These are phyloP conservation scores for Sodiomyces alkalinus DNA, from an alignment of 2,329 filamentous ascomycete species.

Conservation along the genomic window DNA sequence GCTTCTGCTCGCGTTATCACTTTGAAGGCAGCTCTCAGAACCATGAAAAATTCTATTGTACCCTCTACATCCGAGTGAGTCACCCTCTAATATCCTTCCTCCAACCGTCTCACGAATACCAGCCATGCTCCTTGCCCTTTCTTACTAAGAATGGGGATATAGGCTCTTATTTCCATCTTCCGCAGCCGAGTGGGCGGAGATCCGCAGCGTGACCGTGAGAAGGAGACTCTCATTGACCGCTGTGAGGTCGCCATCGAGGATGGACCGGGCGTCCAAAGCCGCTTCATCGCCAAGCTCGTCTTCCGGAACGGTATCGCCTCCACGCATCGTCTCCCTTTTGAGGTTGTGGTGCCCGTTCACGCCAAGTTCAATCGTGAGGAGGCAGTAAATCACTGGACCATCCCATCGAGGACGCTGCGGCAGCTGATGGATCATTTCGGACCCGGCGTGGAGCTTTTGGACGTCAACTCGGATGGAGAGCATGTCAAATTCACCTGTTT, in stretches of 20 bases:
- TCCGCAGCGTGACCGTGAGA: constrained; percentile 38
- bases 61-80: constrained; percentile 53
- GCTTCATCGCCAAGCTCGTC: constrained; percentile 58
- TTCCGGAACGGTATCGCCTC: constrained; percentile 66
- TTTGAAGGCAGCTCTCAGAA: constrained; percentile 40
- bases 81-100: too few species aligned
- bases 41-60: constrained; percentile 54
- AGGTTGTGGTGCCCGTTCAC: constrained; percentile 57
- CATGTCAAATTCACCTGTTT: constrained; percentile 69
- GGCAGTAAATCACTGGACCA: constrained; percentile 56
- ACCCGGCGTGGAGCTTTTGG: constrained; percentile 64
- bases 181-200: constrained; percentile 49
- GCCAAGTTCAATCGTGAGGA: constrained; percentile 56
- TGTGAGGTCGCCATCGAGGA: constrained; percentile 65
- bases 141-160: too few species aligned
- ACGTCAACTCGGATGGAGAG: constrained; percentile 60
- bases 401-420: constrained; percentile 53
- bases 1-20: constrained; percentile 60
- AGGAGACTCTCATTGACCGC: constrained; percentile 49
- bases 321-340: constrained; percentile 62
- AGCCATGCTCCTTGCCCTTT: constrained; percentile 1
- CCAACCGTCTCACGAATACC: too few species aligned
- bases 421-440: constrained; percentile 72
- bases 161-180: constrained; percentile 61
- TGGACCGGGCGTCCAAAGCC: constrained; percentile 52